Base-by-base conservation (phyloP, 306 rosid genomes). In the Hylodesmum podocarpum region DNA sequence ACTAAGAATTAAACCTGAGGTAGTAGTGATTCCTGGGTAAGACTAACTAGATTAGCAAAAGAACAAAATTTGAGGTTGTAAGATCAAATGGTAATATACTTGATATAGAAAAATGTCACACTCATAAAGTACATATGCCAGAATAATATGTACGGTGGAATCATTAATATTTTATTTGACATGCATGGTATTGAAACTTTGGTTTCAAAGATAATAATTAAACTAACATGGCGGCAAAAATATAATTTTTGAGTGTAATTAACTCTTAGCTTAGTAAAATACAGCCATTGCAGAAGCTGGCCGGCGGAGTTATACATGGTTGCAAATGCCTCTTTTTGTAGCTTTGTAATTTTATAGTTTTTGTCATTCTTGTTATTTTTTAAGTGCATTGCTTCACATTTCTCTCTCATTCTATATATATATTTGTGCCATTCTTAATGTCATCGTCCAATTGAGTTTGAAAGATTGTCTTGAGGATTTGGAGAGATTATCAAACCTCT, bases 251-350 rank as follows among this genome's bases (percentile, higher is more conserved):
- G 71, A 76, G 55, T 46, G 34, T 15, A 63, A n/a, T n/a, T n/a
- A n/a, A 2, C 28, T 58, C 14, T 69, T 8, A 28, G 76, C 66
- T 79, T 63, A 8, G 78, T 69, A 3, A 61, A 24, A 29, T 41
- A 54, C 75, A 47, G 31, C 21, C 81, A 66, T 47, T 49, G 76
- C 31, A 27, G 66, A 76, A 54, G 75, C 70, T 76, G 85, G 88
- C 89, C 70, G 83, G 87, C 81, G 66, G 72, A 70, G 62, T 66
- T 41, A 25, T 5, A 40, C 50, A 62, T 62, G 75, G 14, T 55
- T 55, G 40, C 59, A 75, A 37, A 49, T 58, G 27, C 44, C 34
- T 11, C 21, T 50, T 51, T 24, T 58, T 16, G 39, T 22, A 49
- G 39, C 70, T 59, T 70, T 41, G 72, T 72, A 50, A 5, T 34